Evolutionary conservation across 495 filamentous ascomycete species (phyloP), one percentile per base, ranked within the genome.

Genomic region (Apiosordaria backusii): DNA sequence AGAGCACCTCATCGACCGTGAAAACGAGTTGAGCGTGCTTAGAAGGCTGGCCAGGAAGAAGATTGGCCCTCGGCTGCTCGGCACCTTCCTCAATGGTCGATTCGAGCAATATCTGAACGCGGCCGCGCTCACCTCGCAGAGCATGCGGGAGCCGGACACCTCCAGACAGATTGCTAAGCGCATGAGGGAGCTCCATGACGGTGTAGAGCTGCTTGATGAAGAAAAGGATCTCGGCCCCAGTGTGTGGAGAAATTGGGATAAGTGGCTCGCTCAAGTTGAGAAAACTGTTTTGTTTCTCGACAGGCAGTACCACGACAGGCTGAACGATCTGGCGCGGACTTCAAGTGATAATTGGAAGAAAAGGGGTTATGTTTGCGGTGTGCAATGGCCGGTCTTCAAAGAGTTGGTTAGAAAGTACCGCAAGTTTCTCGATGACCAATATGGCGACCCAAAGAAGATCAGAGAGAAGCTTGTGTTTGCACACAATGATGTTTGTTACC

Each of bases 111-210:
- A 88, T 75, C 90, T 95, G 70, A 84, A 97, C 72, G 91, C 96
- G 0, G 82, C 83, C 22, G 87, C 95, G 1, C 81, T 99, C 29
- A 93, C 89, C 0, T 81, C 89, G 3, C 79, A 84, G 10, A 92
- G 97, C 72, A 78, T 99, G 61, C 88, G 91, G 23, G 84, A 88
- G 60, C 89, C 93, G 2, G 89, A 90, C 29, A 97, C 91, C 0
- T 93, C 90, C 50, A 90, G 86, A 70, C 91, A 97, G 69, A 98
- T 99, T 74, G 93, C 95, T n/a, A 99, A 98, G 82, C 89, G 95
- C 50, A 96, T 99, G 91, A 84, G 92, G 66, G 95, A 99, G 77
- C 83, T 99, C 22, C 95, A 99, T 69, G 92, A 96, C 63, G 95
- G 95, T 7, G 89, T 99, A 65, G 90, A 96, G 19, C 82, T 99